Base-by-base conservation (phyloP, 768 basidiomycete genomes). In the Asterophora lycoperdoides region DNA sequence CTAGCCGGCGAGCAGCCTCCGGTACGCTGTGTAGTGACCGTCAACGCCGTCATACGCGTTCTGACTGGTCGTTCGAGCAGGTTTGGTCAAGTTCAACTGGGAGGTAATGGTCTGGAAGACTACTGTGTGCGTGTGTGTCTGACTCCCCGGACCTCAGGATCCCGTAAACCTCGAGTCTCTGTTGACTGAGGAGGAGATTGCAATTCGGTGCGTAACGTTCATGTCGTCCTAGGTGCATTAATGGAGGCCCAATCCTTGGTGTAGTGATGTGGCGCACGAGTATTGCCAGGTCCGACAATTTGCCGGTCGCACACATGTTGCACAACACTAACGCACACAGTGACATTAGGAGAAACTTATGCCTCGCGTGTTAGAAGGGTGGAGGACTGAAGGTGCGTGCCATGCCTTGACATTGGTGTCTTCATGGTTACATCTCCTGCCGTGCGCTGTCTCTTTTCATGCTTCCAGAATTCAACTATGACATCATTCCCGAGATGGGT, bases 401-500 rank as follows among this genome's bases (percentile, higher is more conserved):
- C 23, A 23, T 23, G 23, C 23, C 3, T 23, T 23, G 3, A 6
- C 23, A 23, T 23, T 6, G 23, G 6, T 23, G 23, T 23, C 23
- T 23, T 23, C 6, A 23, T 23, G 10, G 28, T n/a, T 20, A 39
- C 8, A 23, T 38, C n/a, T 26, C 36, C 49, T 42, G 30, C 3
- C 20, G 17, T 20, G 17, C 28, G 8, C 17, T 26, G 34, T 5
- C 13, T 39, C 7, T 35, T 13, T 37, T 7, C 3, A 5, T 19
- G 51, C 15, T 33, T 15, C 40, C 62, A 90, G 89, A 86, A 60
- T 94, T 92, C 66, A 77, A 93, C 66, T 75, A 74, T 50, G 69
- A 74, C 5, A 82, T 92, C 42, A 72, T 97, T 17, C 80, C 82
- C 8, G 91, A 95, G 64, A 96, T 97, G 94, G 95, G 95, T 4